Base-by-base conservation (phyloP, 1,284 basidiomycete genomes). In the Ceratobasidium sp. region DNA sequence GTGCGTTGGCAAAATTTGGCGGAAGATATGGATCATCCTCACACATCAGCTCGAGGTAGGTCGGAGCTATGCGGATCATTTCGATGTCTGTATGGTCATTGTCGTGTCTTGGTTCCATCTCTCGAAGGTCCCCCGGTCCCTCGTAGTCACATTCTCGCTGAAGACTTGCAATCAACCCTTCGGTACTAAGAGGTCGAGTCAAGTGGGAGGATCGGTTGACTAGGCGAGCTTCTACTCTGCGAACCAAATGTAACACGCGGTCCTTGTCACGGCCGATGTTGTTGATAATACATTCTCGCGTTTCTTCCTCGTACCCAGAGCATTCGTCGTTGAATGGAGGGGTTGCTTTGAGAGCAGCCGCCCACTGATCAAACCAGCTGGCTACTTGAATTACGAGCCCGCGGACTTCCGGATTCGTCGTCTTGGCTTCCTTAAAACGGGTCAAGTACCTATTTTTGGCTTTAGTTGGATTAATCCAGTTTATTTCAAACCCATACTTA, bases 1-100 rank as follows among this genome's bases (percentile, higher is more conserved):
- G 90, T 0, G 90, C 90, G 6, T 82, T 84, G 27, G 83, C 84
- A 2, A 91, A 79, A 77, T 87, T 90, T 1, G 84, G 86, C 0
- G 91, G 91, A 0, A 92, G 80, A 78, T 87, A 91, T 0, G 90
- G 87, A 0, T 82, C 79, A 14, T 82, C 44, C 0, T 77, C 79
- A 54, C 82, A 87, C 59, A 86, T 79, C 6, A 93, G 84, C 78
- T 93, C 91, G 22, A 85, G 79, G 44, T 89, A 85, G 0, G 91
- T 92, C 0, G 92, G 92, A 0, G 88, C 86, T 62, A 92, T 84
- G 7, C 86, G 82, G 60, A 93, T 90, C 2, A 88, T 80, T 4
- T 78, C 66, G n/a, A 93, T 89, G 41, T 88, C 84, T 19, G 82
- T 80, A 36, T 82, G 83, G 78, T 93, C 91, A 73, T 93, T 93